Evolutionary conservation across 495 filamentous ascomycete genomes (phyloP), one percentile per base, ranked within the genome.

Genomic region (Tuber indicum): DNA sequence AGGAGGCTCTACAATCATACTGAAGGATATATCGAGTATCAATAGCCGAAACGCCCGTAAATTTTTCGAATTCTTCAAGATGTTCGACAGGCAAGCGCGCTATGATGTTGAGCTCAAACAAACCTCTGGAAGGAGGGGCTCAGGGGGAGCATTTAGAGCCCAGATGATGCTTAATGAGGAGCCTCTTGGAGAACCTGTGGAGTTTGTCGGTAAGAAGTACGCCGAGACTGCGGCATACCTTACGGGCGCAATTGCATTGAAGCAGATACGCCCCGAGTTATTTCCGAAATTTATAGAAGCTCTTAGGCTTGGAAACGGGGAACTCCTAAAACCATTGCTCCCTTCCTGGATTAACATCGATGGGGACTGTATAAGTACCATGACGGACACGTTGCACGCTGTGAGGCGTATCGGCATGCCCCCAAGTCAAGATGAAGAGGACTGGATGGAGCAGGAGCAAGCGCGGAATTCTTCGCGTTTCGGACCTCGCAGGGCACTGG

Each of bases 21-120:
- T 86, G 69, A 85, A 84, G 62, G 84, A 86, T 77, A 79, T 85
- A 26, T 75, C 76, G 41, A 77, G 83, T 12, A 79, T 88, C 46
- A 87, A 84, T 46, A 84, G 78, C 23, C 82, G 83, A 43, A 87
- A 86, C 74, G 85, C 84, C 23, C 80, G 75, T 43, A 82, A 80
- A 26, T 88, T 87, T 78, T 81, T 88, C 71, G 85, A 86, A 7
- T 87, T 84, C 75, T 85, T 84, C 69, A 85, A 82, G 72, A 81
- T 85, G n/a, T 21, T 80, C 1, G 81, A 84, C 21, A 78, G 74
- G 12, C 74, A 76, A 16, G 52, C 80, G n/a, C 62, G 71, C 32
- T 78, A 85, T n/a, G 85, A 86, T n/a, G 62, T 84, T 41, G 39
- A 79, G 23, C 41, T 75, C 19, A 81, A 83, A 74, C 58, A 66